phyloP scores from a whole-genome alignment of 2,329 filamentous ascomycete species.

The Xylaria multiplex region DNA sequence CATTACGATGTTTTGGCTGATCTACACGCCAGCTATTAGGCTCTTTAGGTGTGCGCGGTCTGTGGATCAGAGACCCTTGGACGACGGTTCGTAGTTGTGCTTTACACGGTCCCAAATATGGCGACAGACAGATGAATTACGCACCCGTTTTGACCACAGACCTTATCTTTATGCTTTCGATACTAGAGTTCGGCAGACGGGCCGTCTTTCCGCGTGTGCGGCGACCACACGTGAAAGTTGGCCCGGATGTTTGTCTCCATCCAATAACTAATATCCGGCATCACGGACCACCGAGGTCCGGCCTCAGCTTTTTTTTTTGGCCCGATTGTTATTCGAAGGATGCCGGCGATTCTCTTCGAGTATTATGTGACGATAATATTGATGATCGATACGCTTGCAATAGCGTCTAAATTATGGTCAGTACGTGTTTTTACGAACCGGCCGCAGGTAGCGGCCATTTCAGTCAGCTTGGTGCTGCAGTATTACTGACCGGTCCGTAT shows the following conservation, averaged over 20 bases:
- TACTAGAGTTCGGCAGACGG: conserved; percentile 27
- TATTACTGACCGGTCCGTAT: conserved; percentile 26
- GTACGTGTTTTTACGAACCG: conserved; percentile 12
- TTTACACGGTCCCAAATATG: conserved; percentile 15
- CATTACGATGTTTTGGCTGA: conserved; percentile 36
- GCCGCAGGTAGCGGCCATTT: conserved; percentile 15
- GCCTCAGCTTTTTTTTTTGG: conserved; percentile 23
- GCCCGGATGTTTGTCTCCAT: conserved; percentile 29
- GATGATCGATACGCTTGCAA: conserved; percentile 4
- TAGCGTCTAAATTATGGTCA: neutral
- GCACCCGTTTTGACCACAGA: conserved; percentile 16
- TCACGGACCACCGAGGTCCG: conserved; percentile 37
- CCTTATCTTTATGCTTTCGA: conserved; percentile 27
- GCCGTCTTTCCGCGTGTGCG: conserved; percentile 31
- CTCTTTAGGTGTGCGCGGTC: conserved; percentile 29
- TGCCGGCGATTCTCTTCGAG: conserved; percentile 18
- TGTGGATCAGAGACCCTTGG: conserved; percentile 23
- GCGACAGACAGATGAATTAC: conserved; percentile 29
- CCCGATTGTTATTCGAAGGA: conserved; percentile 20
- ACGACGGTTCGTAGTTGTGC: conserved; percentile 4
- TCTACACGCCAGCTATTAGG: conserved; percentile 34
- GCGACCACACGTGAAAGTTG: conserved; percentile 18
- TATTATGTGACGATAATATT: conserved; percentile 7
- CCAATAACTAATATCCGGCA: conserved; percentile 31
- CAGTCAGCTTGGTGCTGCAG: neutral